phyloP scores from a whole-genome alignment of 495 filamentous ascomycete species.

The Penicillium soppii region DNA sequence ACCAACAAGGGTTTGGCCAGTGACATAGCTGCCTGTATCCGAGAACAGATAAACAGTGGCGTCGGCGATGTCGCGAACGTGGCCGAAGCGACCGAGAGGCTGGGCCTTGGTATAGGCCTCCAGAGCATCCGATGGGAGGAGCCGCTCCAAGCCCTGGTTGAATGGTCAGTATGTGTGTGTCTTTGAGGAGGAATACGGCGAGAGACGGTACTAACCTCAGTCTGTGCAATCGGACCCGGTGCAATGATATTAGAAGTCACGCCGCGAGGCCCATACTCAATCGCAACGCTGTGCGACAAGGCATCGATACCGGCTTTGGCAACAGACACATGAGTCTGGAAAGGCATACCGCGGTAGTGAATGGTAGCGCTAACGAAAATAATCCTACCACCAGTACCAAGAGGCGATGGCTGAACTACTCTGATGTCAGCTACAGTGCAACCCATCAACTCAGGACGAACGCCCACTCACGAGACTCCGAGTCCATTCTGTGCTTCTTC shows the following conservation, averaged over 20 bases:
- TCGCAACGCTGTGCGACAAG: conserved; percentile 66
- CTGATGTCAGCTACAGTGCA: neutral
- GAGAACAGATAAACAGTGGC: conserved; percentile 86
- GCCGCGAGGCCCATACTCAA: conserved; percentile 87
- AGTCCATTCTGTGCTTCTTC: conserved; percentile 53
- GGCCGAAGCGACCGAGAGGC: conserved; percentile 75
- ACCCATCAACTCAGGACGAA: neutral
- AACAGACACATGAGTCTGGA: conserved; percentile 82
- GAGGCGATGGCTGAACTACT: conserved; percentile 35
- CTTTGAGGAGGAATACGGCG: too few relatives aligned
- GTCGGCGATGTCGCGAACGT: conserved; percentile 85
- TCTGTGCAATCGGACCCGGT: conserved; percentile 72
- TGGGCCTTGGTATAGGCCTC: conserved; percentile 38
- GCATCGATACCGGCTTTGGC: conserved; percentile 93
- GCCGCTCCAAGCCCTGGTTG: conserved; percentile 40
- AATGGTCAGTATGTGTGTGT: neutral
- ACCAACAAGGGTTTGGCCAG: conserved; percentile 71
- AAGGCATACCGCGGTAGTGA: conserved; percentile 79
- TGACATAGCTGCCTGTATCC: conserved; percentile 81
- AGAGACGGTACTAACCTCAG: conserved; percentile 57
- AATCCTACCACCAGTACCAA: conserved; percentile 75
- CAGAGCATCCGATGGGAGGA: conserved; percentile 36
- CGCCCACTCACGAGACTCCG: conserved; percentile 39
- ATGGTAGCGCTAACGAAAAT: conserved; percentile 87
- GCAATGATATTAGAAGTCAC: conserved; percentile 87